Base-by-base conservation (phyloP, 169 alveolate species). In the Theileria luwenshuni region DNA sequence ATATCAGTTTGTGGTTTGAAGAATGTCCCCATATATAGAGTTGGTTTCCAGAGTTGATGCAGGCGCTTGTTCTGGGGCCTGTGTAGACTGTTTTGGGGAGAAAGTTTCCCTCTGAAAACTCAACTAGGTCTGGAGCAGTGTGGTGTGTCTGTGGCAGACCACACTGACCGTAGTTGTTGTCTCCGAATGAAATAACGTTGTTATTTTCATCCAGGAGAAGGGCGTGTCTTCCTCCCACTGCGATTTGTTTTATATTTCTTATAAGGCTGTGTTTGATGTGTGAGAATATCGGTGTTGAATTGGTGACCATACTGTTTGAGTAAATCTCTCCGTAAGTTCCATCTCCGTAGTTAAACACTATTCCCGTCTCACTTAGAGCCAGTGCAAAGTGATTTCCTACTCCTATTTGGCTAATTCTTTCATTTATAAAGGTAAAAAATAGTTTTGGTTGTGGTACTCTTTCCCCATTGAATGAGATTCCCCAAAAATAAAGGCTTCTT, bases 11-110 rank as follows among this genome's bases (percentile, higher is more conserved):
- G 76, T 92, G 96, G 43, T 77, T 73, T n/a, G 95, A 84, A 8
- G 96, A 92, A 79, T 92, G 94, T 8, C 96, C 96, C 96, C 96
- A 92, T 65, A 88, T 70, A 70, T 75, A 92, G 19, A 92, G 90
- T 45, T 92, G 96, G 69, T 84, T 81, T 8, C 91, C 86, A 3
- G 65, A 67, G 35, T 83, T 81, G 27, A 91, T 83, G 47, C 93
- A 83, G 12, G 94, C 96, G 10, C 94, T 90, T 52, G 90, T 94
- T n/a, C 92, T 65, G 45, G 83, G 84, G 32, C 96, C 96, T 56
- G 93, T 85, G 30, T 77, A 83, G 32, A 90, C 62, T 19, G 80
- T 67, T 48, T 67, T 74, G 17, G 88, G 84, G 25, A 61, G 51
- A 62, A 71, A 77, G 51, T 90, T 75, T 30, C 90, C 76, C 56